phyloP scores from a whole-genome alignment of 129 eudicot genomes.

The Tanacetum coccineum region DNA sequence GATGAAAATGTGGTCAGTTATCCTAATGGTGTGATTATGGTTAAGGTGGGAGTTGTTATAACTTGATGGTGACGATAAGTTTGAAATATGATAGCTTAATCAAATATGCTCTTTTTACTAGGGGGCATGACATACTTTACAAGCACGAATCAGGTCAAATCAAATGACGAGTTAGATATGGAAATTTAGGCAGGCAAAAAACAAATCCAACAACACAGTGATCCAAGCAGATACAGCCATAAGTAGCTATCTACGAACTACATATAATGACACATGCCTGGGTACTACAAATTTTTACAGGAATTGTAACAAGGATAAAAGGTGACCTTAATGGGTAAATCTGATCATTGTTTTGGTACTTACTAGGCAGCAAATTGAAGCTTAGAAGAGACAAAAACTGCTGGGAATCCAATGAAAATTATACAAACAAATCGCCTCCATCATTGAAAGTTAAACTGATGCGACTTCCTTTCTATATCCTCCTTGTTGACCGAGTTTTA shows the following conservation, averaged over 20 bases:
- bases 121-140: slow-evolving; percentile 4
- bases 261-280: not conserved
- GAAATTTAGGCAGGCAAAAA: not conserved
- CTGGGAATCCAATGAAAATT: slow-evolving; percentile 19
- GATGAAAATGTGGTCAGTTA: not conserved
- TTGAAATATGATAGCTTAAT: not conserved
- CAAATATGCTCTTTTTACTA: not conserved
- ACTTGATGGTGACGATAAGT: not conserved
- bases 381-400: not conserved
- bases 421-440: slow-evolving; percentile 28
- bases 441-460: not conserved
- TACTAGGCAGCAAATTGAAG: slow-evolving; percentile 15
- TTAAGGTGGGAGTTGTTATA: slow-evolving; percentile 27
- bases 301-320: slow-evolving; percentile 10
- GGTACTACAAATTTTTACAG: not conserved
- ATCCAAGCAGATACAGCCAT: not conserved
- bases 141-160: not conserved
- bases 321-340: not conserved
- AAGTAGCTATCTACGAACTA: slow-evolving; percentile 6
- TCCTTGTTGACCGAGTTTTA: slow-evolving; percentile 66
- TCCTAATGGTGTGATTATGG: slow-evolving; percentile 15
- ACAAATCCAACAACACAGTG: not conserved
- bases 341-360: slow-evolving; percentile 13
- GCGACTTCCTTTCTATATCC: slow-evolving; percentile 16
- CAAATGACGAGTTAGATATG: not conserved